Evolutionary conservation across 78 protist genomes (phyloP).

Genomic region (Isochrysis galbana): DNA sequence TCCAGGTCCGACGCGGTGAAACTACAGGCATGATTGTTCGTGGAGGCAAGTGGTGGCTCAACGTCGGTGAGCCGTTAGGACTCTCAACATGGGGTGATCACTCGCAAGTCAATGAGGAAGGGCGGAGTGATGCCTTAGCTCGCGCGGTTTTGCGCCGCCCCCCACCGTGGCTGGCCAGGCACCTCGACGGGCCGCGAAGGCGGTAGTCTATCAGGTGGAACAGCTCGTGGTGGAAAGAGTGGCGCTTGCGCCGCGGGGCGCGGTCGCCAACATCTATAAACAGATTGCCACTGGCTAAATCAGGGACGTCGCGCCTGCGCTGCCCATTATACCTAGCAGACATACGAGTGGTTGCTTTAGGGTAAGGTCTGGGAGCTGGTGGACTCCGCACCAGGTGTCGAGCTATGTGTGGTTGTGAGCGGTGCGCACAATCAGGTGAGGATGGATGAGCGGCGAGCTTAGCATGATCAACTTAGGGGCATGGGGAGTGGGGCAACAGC

Average conservation of each 20-base stretch:
- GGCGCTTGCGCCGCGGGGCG: background rate
- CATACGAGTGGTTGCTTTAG: too few species aligned
- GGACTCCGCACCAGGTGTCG: too few species aligned
- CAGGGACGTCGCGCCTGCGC: constrained; percentile 25
- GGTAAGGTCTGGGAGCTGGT: too few species aligned
- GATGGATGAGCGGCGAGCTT: too few species aligned
- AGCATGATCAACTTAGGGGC: too few species aligned
- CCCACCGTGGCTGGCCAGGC: too few species aligned
- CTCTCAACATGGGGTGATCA: background rate
- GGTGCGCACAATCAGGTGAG: too few species aligned
- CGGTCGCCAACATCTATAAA: constrained; percentile 5
- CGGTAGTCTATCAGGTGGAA: background rate
- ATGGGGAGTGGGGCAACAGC: too few species aligned
- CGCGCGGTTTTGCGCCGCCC: too few species aligned
- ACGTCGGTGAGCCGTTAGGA: background rate
- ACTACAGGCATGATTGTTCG: background rate
- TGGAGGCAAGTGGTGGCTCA: background rate
- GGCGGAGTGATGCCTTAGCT: background rate
- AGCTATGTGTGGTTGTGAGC: too few species aligned
- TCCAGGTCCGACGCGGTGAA: background rate
- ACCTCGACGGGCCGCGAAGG: too few species aligned
- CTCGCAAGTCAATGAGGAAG: background rate
- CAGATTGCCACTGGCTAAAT: background rate
- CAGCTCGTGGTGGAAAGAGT: constrained; percentile 23
- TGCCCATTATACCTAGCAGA: too few species aligned